A percentile compares a stretch with the other conserved stretches of the same genome.
Evolutionary conservation across 2,329 filamentous ascomycete species (phyloP).

Genomic region (Apiospora aurea): DNA sequence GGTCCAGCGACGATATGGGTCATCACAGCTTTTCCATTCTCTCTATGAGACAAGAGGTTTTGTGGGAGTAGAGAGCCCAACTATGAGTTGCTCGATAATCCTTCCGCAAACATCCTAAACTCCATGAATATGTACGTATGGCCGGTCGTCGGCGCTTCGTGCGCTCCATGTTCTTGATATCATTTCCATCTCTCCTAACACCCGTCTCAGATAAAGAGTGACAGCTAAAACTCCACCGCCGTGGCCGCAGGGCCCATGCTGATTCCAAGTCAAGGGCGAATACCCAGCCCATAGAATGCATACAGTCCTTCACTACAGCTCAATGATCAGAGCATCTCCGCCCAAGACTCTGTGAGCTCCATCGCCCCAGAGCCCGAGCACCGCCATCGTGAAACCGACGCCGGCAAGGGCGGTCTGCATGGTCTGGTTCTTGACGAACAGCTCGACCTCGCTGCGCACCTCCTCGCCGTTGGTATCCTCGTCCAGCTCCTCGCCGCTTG

Average conservation of each 20-base stretch:
- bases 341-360: constrained; percentile 46
- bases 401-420: constrained; percentile 62
- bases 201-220: background rate
- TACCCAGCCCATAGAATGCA: background rate
- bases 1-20: background rate
- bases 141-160: background rate
- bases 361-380: constrained; percentile 73
- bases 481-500: constrained; percentile 52
- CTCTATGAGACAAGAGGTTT: background rate
- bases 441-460: constrained; percentile 63
- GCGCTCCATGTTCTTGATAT: background rate
- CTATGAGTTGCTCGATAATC: background rate
- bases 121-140: constrained; percentile 15
- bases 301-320: constrained; percentile 29
- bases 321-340: constrained; percentile 32
- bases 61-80: constrained; percentile 6
- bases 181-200: background rate
- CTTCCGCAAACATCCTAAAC: background rate
- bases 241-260: background rate
- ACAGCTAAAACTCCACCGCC: background rate
- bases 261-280: background rate
- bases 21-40: background rate
- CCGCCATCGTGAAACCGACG: constrained; percentile 65
- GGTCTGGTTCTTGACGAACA: constrained; percentile 60
- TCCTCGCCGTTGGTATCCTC: constrained; percentile 67